These are phyloP conservation scores for Dryas octopetala DNA, from an alignment of 306 rosid genomes.

Conservation along the genomic window DNA sequence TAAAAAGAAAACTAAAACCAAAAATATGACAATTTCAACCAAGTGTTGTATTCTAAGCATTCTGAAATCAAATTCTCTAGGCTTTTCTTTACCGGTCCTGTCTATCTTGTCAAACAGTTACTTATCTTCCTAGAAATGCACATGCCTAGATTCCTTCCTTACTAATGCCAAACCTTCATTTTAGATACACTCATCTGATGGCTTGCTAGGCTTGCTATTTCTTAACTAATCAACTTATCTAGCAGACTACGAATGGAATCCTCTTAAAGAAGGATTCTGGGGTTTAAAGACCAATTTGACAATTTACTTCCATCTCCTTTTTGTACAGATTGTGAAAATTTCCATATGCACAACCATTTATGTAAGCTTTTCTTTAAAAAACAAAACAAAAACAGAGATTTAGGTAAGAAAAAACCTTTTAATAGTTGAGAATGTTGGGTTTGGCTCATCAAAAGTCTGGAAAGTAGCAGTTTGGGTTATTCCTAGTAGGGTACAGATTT, in stretches of 20 bases:
- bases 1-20: not conserved
- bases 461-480: too few species aligned
- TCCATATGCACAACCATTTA: too few species aligned
- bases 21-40: not conserved
- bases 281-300: not conserved
- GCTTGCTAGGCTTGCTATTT: not conserved
- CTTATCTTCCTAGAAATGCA: conserved; percentile 10
- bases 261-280: not conserved
- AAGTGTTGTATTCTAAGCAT: not conserved
- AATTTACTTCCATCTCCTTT: too few species aligned
- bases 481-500: too few species aligned
- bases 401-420: too few species aligned
- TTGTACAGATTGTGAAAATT: too few species aligned
- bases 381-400: too few species aligned
- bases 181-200: not conserved
- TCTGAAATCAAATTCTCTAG: not conserved
- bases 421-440: too few species aligned
- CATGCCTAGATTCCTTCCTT: not conserved
- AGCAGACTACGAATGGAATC: not conserved
- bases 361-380: too few species aligned
- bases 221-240: not conserved
- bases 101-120: not conserved
- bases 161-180: not conserved
- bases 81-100: not conserved
- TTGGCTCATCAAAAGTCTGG: too few species aligned